A percentile compares a stretch with the other conserved stretches of the same genome.
These are phyloP conservation scores for Yamadazyma sp. DNA, from an alignment of 1,139 yeast genomes.

Conservation along the genomic window DNA sequence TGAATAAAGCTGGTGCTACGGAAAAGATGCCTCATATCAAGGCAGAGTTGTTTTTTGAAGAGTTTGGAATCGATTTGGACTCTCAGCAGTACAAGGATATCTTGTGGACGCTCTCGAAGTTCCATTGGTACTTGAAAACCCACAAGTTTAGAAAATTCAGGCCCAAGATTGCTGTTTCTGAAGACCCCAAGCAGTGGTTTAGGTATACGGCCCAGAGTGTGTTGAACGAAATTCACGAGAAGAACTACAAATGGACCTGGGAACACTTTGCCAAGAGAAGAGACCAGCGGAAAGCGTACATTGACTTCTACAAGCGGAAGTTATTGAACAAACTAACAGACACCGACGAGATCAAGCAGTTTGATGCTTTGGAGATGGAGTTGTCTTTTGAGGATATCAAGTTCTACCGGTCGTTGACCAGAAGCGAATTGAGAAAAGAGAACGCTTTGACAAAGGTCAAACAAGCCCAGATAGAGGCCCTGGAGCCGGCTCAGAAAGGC, in stretches of 20 bases:
- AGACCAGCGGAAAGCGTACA: conserved; percentile 68
- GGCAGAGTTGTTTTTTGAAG: conserved; percentile 79
- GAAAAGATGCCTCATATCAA: conserved; percentile 69
- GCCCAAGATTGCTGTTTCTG: conserved; percentile 59
- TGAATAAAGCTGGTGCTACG: conserved; percentile 77
- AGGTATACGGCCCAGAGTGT: conserved; percentile 74
- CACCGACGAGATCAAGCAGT: conserved; percentile 37
- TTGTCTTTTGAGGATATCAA: conserved; percentile 77
- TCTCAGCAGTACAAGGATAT: conserved; percentile 82
- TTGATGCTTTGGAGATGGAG: conserved; percentile 56
- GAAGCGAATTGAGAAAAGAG: conserved; percentile 62
- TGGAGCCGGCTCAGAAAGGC: conserved; percentile 24
- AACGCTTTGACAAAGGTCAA: conserved; percentile 22
- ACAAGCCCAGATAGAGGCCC: conserved; percentile 10
- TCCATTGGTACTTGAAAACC: conserved; percentile 77
- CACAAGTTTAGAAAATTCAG: conserved; percentile 70
- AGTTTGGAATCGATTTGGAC: conserved; percentile 81
- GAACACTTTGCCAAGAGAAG: conserved; percentile 69
- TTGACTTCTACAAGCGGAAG: conserved; percentile 61
- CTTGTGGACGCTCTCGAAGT: conserved; percentile 76
- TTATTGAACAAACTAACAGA: conserved; percentile 36
- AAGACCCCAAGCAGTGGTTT: conserved; percentile 82
- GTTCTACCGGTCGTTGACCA: conserved; percentile 80
- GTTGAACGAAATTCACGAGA: conserved; percentile 75
- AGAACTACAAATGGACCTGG: conserved; percentile 87